Conservation (phyloP, 345 rosid genomes). For the Salix viminalis region DNA sequence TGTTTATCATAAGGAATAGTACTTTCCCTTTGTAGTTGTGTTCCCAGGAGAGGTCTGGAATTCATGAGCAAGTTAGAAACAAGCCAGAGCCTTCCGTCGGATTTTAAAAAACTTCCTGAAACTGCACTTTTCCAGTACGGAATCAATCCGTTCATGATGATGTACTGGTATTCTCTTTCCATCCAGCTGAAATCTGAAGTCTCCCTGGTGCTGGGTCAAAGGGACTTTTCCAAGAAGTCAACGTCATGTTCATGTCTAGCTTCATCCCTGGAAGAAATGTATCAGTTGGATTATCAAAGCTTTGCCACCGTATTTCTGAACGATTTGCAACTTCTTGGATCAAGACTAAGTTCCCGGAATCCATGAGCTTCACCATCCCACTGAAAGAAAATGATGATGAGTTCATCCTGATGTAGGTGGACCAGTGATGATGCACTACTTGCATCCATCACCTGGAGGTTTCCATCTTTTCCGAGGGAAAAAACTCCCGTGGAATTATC, state of each 20-base stretch:
- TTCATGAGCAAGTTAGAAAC: not conserved
- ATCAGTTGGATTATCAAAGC: not conserved
- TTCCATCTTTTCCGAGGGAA: not conserved
- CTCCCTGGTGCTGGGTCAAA: constrained; percentile 6
- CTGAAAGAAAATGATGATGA: too few species aligned
- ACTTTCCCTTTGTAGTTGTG: not conserved
- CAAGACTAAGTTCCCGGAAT: not conserved
- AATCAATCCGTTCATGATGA: not conserved
- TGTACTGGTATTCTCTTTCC: not conserved
- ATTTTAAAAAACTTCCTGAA: not conserved
- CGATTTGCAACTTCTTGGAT: not conserved
- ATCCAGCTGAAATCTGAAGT: constrained; percentile 6
- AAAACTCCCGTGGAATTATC: not conserved
- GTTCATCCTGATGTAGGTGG: not conserved
- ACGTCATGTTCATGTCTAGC: not conserved
- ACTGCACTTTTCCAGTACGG: constrained; percentile 7
- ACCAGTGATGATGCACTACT: not conserved
- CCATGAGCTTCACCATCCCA: not conserved
- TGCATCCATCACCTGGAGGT: not conserved
- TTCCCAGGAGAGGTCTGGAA: not conserved
- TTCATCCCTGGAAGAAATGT: not conserved
- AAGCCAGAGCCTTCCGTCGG: not conserved
- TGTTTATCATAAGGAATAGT: not conserved
- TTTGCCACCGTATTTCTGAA: not conserved
- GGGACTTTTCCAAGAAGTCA: not conserved